Conservation (phyloP, 2,329 filamentous ascomycete species). For the Aspergillus viridinutans region DNA sequence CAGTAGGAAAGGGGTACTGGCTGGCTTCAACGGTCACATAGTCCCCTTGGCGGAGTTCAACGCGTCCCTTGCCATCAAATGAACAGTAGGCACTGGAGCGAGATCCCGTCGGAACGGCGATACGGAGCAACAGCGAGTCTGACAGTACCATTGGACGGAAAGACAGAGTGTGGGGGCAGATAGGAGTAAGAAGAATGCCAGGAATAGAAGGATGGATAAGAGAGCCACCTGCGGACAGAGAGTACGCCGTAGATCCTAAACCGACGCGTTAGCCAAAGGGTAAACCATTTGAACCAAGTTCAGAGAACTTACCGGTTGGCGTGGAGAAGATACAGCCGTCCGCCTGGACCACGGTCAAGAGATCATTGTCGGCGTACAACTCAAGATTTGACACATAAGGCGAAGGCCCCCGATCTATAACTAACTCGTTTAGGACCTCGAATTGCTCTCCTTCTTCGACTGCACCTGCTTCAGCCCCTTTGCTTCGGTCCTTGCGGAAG, state of each 20-base stretch:
- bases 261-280: conserved; percentile 3
- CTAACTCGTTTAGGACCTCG: conserved; percentile 95
- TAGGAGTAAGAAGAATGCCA: conserved; percentile 91
- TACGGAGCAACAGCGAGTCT: conserved; percentile 86
- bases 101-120: conserved; percentile 77
- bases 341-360: conserved; percentile 91
- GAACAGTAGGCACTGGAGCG: conserved; percentile 93
- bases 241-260: conserved; percentile 81
- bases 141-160: conserved; percentile 98
- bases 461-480: conserved; percentile 49
- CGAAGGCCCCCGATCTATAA: conserved; percentile 94
- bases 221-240: conserved; percentile 88
- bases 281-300: not conserved
- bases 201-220: conserved; percentile 96
- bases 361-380: conserved; percentile 89
- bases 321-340: conserved; percentile 98
- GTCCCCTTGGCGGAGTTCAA: conserved; percentile 89
- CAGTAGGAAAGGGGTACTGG: conserved; percentile 95
- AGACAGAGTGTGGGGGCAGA: conserved; percentile 93
- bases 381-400: conserved; percentile 97
- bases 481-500: conserved; percentile 62
- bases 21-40: conserved; percentile 94
- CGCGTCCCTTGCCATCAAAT: conserved; percentile 93
- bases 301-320: conserved; percentile 62
- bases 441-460: conserved; percentile 91